Base-by-base conservation (phyloP, 2,329 filamentous ascomycete genomes). In the Penicillium sp. region DNA sequence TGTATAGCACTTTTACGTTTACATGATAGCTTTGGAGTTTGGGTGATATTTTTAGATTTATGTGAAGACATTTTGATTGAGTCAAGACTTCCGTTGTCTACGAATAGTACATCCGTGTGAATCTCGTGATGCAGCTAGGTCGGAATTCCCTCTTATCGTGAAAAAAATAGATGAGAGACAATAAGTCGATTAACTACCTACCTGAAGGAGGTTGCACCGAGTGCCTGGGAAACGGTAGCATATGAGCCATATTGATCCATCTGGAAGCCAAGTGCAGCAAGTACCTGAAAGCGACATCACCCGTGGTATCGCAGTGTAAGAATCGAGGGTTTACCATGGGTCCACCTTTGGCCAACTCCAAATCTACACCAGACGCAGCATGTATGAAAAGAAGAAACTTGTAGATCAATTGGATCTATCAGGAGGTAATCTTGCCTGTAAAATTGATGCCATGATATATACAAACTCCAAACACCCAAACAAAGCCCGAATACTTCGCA, bases 1-100 rank as follows among this genome's bases (percentile, higher is more conserved):
- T 53, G 15, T 37, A 45, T 41, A 35, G 54, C 20, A 12, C 25
- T 50, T 38, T 50, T 37, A 28, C 20, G 17, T 10, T 34, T 8
- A 14, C 28, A 17, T 51, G 51, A 55, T 57, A 58, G 34, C 51
- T 54, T 55, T 34, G 37, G 43, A 56, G 53, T 31, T 56, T 10
- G 48, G 35, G 55, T 25, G 38, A 3, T n/a, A 12, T 37, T 41
- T 42, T 12, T 20, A 20, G 25, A 17, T 43, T 41, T 3, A 20
- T 14, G 10, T 20, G 35, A 20, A 31, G 11, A 28, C 6, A 45
- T n/a, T 17, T 31, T 47, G 14, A 11, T 28, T 5, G 14, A 31
- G 17, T 47, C 3, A 6, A 20, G 5, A 2, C 22, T 15, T 28
- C 11, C 25, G 8, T 31, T 10, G 31, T 31, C 8, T 15, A 11